phyloP scores from a whole-genome alignment of 2,329 filamentous ascomycete genomes.

The Cryphonectria carpinicola region DNA sequence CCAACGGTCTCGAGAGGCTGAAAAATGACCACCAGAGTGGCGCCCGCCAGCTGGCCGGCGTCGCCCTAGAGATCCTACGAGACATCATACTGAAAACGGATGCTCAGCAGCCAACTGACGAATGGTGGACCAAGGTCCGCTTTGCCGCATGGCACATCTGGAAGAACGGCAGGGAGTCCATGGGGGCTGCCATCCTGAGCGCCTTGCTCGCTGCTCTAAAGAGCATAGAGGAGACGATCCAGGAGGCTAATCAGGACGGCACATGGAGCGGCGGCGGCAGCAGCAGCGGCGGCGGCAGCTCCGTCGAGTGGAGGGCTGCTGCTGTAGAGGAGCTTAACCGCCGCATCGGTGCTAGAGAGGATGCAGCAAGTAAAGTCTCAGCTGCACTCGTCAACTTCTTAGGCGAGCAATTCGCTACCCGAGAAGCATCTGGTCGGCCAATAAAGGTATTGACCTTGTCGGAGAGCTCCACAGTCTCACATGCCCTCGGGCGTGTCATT shows the following conservation, averaged over 20 bases:
- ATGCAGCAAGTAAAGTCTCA: constrained; percentile 33
- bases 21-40: constrained; percentile 62
- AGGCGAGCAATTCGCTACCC: constrained; percentile 37
- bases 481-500: constrained; percentile 50
- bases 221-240: constrained; percentile 41
- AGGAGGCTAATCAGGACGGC: constrained; percentile 31
- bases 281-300: background rate
- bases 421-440: constrained; percentile 30
- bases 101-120: constrained; percentile 33
- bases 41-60: constrained; percentile 59
- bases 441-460: constrained; percentile 64
- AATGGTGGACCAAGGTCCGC: constrained; percentile 60
- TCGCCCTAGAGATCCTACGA: constrained; percentile 54
- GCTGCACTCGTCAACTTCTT: constrained; percentile 43
- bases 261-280: background rate
- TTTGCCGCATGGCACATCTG: constrained; percentile 66
- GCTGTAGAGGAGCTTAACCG: constrained; percentile 30
- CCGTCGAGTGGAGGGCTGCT: constrained; percentile 24
- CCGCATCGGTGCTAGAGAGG: constrained; percentile 31
- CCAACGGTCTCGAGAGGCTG: constrained; percentile 52
- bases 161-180: constrained; percentile 68
- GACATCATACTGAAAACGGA: constrained; percentile 47
- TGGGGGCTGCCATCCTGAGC: constrained; percentile 63
- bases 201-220: constrained; percentile 52
- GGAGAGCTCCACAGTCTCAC: constrained; percentile 63